Base-by-base conservation (phyloP, 2,329 filamentous ascomycete species). In the Thielaviopsis ethacetica region DNA sequence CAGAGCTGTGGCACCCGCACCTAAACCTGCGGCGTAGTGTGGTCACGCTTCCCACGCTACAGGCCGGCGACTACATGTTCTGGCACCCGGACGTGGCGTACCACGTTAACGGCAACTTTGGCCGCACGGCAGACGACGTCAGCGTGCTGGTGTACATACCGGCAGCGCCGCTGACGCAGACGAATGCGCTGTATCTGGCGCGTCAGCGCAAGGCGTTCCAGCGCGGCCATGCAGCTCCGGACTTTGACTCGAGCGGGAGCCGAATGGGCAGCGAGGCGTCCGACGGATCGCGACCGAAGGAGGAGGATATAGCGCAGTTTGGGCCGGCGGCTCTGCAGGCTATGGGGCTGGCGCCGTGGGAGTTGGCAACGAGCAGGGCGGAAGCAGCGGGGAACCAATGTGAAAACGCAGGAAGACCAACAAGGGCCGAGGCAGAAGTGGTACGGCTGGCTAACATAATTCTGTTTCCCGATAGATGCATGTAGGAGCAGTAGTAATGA, bases 21-120 rank as follows among this genome's bases (percentile, higher is more conserved):
- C 70, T 80, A 13, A 71, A 75, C 65, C 72, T 81, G 53, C 72
- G 76, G 61, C 70, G 72, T 59, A 80, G 75, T 62, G 74, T 81
- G 62, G 72, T 80, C 60, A 76, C 77, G n/a, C 72, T 79, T 53
- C 78, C 78, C 3, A 76, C 75, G 10, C 67, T 81, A 51, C 75
- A 76, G 62, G 73, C 76, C 0, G 78, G 78, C 64, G 78, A 80
- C 70, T 81, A 81, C 65, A 77, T 81, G 62, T 68, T 81, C 63
- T 81, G 78, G 78, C 78, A 81, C 64, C 77, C 77, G 22, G 78
- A 81, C 63, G 72, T 79, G 62, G 74, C 77, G 7, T 81, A 80
- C 66, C 76, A 78, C 63, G 77, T 81, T 65, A 73, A 73, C 59
- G 74, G 71, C 63, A 67, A 68, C 6, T 61, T 68, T 27, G 64